phyloP scores from a whole-genome alignment of 331 rosid species.

The Quercus lobata region DNA sequence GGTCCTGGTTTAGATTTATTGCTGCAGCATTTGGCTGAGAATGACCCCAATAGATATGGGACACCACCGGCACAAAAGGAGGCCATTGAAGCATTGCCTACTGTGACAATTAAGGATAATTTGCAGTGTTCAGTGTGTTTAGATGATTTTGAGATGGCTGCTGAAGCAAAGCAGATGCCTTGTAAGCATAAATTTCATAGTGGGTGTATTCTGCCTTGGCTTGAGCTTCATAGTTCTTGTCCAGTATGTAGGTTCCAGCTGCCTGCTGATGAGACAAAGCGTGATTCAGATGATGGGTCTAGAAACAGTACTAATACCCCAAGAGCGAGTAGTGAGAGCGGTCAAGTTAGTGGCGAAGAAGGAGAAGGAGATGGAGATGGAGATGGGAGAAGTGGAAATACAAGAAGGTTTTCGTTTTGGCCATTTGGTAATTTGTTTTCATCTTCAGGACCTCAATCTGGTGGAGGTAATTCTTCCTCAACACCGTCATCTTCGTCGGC shows the following conservation, averaged over 20 bases:
- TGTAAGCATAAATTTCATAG: conserved; percentile 76
- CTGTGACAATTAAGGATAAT: conserved; percentile 44
- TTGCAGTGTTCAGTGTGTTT: conserved; percentile 73
- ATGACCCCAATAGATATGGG: conserved; percentile 55
- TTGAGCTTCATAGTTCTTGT: conserved; percentile 79
- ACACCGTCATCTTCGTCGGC: conserved; percentile 27
- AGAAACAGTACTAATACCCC: conserved; percentile 18
- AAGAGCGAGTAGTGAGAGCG: conserved; percentile 26
- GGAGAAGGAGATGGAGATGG: conserved; percentile 25
- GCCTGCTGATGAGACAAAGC: conserved; percentile 48
- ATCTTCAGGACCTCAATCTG: conserved; percentile 2
- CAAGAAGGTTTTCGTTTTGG: conserved; percentile 72
- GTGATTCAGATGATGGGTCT: conserved; percentile 28
- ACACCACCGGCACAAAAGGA: conserved; percentile 81
- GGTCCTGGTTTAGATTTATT: conserved; percentile 76
- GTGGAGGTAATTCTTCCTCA: conserved; percentile 44
- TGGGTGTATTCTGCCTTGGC: conserved; percentile 80
- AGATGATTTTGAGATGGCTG: conserved; percentile 69
- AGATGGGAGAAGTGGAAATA: conserved; percentile 41
- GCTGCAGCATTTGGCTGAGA: conserved; percentile 70
- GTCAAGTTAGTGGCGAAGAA: conserved; percentile 25
- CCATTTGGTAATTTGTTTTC: conserved; percentile 59
- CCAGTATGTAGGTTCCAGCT: conserved; percentile 87
- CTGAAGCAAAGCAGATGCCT: conserved; percentile 78
- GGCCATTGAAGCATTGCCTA: conserved; percentile 67